Base-by-base conservation (phyloP, 306 rosid genomes). In the Oxytropis ochrocephala region DNA sequence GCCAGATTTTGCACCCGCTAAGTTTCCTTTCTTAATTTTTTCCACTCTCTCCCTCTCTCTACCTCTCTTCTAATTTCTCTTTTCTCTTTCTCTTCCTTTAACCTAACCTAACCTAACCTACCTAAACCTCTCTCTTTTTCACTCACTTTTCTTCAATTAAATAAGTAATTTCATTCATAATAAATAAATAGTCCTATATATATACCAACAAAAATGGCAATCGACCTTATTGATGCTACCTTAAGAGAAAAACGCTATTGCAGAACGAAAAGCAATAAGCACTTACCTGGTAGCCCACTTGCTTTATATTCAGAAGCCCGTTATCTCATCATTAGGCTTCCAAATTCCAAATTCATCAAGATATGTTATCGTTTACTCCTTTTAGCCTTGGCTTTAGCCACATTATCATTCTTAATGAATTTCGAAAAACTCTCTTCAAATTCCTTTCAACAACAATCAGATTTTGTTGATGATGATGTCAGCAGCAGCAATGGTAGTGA, bases 1-100 rank as follows among this genome's bases (percentile, higher is more conserved):
- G 83, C 96, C 5, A 81, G 97, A 76, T 91, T 91, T 48, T 89
- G 97, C 75, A 80, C 85, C 70, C 96, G 97, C 87, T 91, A 89
- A 3, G 2, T 8, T 44, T 9, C 44, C 14, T 30, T 13, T 46
- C 9, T 11, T 4, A 16, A 24, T 2, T 47, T 41, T 12, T 17
- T 47, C 7, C 30, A 0, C 42, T 24, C 74, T 46, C 39, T 30
- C 64, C 12, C 32, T 5, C 6, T 70, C 32, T 35, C n/a, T 39
- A n/a, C 18, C 7, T 56, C 19, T 0, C 55, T 49, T 1, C 6
- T 49, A 13, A 8, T 0, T 13, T 4, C 44, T n/a, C 18, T 12
- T 8, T 29, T 27, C 27, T 60, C 19, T 55, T 44, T 33, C 32
- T 49, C 10, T 53, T 3, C 8, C 46, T 64, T 11, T 11, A n/a